Percentiles rank a stretch among this genome's conserved stretches.
Conservation (phyloP, 768 basidiomycete species). For the Lactifluus echinatus region DNA sequence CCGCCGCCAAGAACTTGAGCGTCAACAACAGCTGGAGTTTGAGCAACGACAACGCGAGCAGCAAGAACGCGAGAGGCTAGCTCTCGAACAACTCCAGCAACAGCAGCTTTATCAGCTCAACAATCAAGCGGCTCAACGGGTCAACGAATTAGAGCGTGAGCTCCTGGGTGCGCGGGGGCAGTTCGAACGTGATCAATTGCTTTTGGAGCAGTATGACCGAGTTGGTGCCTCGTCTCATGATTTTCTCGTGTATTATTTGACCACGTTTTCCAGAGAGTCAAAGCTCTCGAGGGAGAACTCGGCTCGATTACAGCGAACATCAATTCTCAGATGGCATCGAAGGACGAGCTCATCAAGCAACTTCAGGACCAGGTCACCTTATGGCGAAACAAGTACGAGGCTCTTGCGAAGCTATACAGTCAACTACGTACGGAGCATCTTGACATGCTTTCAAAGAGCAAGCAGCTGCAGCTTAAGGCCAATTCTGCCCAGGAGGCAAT, state of each 20-base stretch:
- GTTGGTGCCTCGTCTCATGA: slow-evolving; percentile 40
- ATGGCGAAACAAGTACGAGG: slow-evolving; percentile 99
- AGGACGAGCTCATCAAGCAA: slow-evolving; percentile 92
- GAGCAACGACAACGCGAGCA: slow-evolving; percentile 83
- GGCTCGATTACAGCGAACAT: slow-evolving; percentile 65
- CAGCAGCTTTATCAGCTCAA: slow-evolving; percentile 76
- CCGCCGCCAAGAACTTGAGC: slow-evolving; percentile 65
- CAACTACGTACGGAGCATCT: slow-evolving; percentile 96
- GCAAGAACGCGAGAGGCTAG: slow-evolving; percentile 76
- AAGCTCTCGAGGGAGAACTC: slow-evolving; percentile 89
- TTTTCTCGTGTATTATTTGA: background rate
- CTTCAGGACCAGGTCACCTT: slow-evolving; percentile 93
- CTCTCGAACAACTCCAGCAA: slow-evolving; percentile 82
- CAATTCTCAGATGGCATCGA: slow-evolving; percentile 77
- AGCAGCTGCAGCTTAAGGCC: slow-evolving; percentile 94
- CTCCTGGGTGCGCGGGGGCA: slow-evolving; percentile 91
- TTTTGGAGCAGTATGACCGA: slow-evolving; percentile 94
- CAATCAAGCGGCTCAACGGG: slow-evolving; percentile 67
- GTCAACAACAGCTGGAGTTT: slow-evolving; percentile 78
- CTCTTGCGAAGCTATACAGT: slow-evolving; percentile 95
- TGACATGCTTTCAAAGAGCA: slow-evolving; percentile 95
- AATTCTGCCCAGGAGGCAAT: slow-evolving; percentile 98
- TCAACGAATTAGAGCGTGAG: slow-evolving; percentile 80
- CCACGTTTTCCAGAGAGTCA: slow-evolving; percentile 61
- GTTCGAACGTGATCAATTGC: slow-evolving; percentile 95